Conservation (phyloP, 352 stramenopile genomes). For the Halophytophthora polymorphica region DNA sequence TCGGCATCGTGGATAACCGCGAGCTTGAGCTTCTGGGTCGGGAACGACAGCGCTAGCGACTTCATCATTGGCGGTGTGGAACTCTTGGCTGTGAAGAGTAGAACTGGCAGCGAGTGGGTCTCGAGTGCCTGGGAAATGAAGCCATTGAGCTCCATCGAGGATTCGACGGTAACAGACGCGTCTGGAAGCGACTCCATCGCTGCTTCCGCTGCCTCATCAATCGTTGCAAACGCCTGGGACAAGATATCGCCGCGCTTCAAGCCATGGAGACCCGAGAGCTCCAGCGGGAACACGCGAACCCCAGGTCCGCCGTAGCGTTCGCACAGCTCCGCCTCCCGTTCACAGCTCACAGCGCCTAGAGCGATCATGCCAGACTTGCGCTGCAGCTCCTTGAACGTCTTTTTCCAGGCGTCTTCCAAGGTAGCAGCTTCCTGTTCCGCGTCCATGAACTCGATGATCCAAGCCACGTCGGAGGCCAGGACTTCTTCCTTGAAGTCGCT, state of each 20-base stretch:
- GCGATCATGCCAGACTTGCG: conserved; percentile 62
- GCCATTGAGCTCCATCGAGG: conserved; percentile 45
- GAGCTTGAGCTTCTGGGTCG: conserved; percentile 46
- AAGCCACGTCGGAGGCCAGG: conserved; percentile 45
- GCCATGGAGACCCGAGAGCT: conserved; percentile 18
- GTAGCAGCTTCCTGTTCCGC: conserved; percentile 26
- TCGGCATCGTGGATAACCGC: conserved; percentile 55
- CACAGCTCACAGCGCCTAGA: conserved; percentile 51
- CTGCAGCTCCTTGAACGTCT: conserved; percentile 44
- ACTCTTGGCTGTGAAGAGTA: conserved; percentile 63
- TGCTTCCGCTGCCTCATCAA: conserved; percentile 42
- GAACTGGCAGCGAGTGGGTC: conserved; percentile 42
- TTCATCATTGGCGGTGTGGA: conserved; percentile 53
- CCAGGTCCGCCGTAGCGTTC: conserved; percentile 46
- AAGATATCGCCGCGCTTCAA: conserved; percentile 40
- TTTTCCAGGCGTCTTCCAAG: conserved; percentile 41
- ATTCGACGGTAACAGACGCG: conserved; percentile 37
- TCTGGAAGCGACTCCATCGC: conserved; percentile 56
- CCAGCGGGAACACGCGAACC: conserved; percentile 52
- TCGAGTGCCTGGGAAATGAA: conserved; percentile 46
- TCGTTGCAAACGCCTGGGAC: conserved; percentile 33
- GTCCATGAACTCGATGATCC: conserved; percentile 65
- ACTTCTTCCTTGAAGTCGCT: conserved; percentile 55
- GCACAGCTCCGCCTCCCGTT: conserved; percentile 41
- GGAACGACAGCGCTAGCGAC: conserved; percentile 57